Evolutionary conservation across 2,329 filamentous ascomycete species (phyloP).

Genomic region (Phialocephala sp.): DNA sequence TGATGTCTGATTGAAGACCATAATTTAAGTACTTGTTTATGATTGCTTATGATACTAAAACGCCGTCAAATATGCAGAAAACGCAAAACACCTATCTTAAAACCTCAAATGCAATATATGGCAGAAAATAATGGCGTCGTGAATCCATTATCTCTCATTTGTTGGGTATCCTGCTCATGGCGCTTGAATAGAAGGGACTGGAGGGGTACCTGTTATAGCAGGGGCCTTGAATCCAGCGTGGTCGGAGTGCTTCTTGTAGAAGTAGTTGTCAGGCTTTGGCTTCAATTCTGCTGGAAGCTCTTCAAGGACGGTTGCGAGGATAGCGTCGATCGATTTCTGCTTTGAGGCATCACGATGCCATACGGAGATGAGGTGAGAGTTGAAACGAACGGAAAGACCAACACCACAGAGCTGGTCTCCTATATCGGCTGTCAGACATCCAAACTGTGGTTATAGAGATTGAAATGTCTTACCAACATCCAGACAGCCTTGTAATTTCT

Average conservation of each 20-base stretch:
- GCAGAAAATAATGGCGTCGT: conserved; percentile 10
- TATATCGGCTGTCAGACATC: conserved; percentile 44
- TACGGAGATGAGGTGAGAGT: conserved; percentile 84
- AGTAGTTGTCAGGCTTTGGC: conserved; percentile 74
- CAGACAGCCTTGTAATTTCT: conserved; percentile 76
- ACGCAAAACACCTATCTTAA: conserved; percentile 21
- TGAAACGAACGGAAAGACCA: conserved; percentile 86
- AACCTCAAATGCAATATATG: conserved; percentile 18
- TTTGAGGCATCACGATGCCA: conserved; percentile 92
- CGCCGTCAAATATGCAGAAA: conserved; percentile 29
- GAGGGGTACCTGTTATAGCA: conserved; percentile 33
- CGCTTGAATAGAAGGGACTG: conserved; percentile 34
- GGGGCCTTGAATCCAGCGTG: conserved; percentile 80
- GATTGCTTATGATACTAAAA: conserved; percentile 10
- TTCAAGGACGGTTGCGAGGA: conserved; percentile 75
- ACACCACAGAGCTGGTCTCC: conserved; percentile 90
- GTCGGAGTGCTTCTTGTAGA: conserved; percentile 89
- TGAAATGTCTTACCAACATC: conserved; percentile 62
- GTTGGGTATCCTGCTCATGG: conserved; percentile 34
- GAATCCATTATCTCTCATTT: conserved; percentile 14
- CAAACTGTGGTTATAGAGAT: conserved; percentile 4
- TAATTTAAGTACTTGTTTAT: background rate
- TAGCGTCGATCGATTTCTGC: conserved; percentile 75
- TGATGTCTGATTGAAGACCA: background rate
- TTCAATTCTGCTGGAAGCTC: conserved; percentile 74